Evolutionary conservation across 2,329 filamentous ascomycete genomes (phyloP).

Genomic region (Fusarium acutatum): DNA sequence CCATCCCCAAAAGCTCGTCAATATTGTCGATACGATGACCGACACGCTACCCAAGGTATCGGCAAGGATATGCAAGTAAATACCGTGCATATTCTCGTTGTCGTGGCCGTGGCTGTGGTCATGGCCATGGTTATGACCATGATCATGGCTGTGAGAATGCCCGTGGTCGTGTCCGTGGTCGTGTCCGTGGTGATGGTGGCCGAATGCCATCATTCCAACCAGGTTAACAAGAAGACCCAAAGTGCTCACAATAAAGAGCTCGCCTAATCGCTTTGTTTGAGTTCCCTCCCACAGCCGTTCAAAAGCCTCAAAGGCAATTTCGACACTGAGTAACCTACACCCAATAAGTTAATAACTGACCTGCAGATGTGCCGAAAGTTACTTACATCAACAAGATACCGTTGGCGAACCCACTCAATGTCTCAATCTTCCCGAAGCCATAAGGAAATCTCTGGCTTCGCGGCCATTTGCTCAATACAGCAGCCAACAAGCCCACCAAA

Average conservation of each 20-base stretch:
- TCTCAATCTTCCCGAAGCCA: constrained; percentile 96
- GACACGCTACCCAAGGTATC: constrained; percentile 95
- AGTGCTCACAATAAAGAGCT: constrained; percentile 88
- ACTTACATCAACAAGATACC: constrained; percentile 89
- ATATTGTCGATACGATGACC: constrained; percentile 88
- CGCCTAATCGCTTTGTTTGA: constrained; percentile 82
- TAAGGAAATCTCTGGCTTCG: constrained; percentile 90
- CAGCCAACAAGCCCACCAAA: constrained; percentile 86
- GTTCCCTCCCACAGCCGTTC: constrained; percentile 86
- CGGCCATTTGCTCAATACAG: constrained; percentile 97
- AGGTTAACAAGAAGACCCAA: constrained; percentile 90
- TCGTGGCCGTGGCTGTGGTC: constrained; percentile 63
- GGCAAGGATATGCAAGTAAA: constrained; percentile 93
- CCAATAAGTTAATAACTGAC: constrained; percentile 15
- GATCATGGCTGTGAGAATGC: constrained; percentile 38
- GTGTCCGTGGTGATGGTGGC: constrained; percentile 68
- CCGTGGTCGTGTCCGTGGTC: constrained; percentile 51
- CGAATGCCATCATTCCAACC: constrained; percentile 88
- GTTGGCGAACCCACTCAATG: constrained; percentile 94
- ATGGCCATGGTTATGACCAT: constrained; percentile 52
- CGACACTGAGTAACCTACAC: constrained; percentile 84
- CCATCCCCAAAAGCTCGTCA: constrained; percentile 91
- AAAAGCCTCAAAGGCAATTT: constrained; percentile 94
- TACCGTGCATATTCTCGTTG: constrained; percentile 98
- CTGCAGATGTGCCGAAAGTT: background rate